These are phyloP conservation scores for Salix udensis DNA, from an alignment of 345 rosid genomes.

Conservation along the genomic window DNA sequence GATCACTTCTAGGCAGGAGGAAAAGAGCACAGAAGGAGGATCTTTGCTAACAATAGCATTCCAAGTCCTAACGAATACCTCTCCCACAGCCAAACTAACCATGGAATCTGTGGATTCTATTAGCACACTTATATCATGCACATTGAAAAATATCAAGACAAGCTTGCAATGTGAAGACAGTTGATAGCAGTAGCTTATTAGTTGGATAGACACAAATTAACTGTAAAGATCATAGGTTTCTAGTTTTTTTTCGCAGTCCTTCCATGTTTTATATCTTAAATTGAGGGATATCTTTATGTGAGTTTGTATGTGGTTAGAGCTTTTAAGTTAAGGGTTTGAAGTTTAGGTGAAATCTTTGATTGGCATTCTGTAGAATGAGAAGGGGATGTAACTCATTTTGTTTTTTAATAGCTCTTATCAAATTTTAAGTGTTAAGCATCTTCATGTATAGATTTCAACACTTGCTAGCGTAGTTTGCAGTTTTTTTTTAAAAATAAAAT, in stretches of 20 bases:
- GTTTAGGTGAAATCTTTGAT: not conserved
- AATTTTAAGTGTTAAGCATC: not conserved
- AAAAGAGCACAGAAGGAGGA: constrained; percentile 79
- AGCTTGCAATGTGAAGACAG: constrained; percentile 79
- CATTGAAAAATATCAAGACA: constrained; percentile 67
- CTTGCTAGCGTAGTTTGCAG: not conserved
- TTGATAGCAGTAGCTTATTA: constrained; percentile 6
- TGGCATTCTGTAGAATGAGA: not conserved
- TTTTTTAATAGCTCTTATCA: not conserved
- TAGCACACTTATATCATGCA: constrained; percentile 69
- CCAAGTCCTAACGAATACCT: constrained; percentile 62
- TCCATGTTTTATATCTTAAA: not conserved
- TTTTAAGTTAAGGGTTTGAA: not conserved
- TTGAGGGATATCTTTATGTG: not conserved
- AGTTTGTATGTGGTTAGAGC: constrained; percentile 6
- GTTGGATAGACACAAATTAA: constrained; percentile 9
- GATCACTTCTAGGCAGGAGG: constrained; percentile 75
- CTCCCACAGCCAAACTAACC: constrained; percentile 66
- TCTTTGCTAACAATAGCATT: constrained; percentile 77
- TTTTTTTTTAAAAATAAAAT: not conserved
- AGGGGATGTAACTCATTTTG: not conserved
- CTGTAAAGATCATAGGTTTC: constrained; percentile 15
- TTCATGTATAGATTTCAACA: constrained; percentile 9
- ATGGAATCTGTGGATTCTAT: constrained; percentile 81
- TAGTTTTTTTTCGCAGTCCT: not conserved